A percentile compares a stretch with the other conserved stretches of the same genome.
These are phyloP conservation scores for Geotrichum restrictum DNA, from an alignment of 1,139 yeast species.

Conservation along the genomic window DNA sequence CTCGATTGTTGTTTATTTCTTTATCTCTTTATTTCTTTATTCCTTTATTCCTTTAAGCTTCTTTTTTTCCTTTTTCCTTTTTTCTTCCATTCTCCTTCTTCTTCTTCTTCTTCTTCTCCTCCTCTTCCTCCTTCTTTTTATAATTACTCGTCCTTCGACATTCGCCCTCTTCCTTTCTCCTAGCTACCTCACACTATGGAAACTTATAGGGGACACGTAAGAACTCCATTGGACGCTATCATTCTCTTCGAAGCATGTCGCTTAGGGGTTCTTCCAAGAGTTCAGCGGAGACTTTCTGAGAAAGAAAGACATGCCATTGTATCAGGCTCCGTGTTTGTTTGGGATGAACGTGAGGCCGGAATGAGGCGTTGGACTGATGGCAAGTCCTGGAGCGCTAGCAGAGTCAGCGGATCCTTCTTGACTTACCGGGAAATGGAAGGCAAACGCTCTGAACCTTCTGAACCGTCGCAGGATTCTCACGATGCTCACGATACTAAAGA, in stretches of 20 bases:
- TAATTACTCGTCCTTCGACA: too few species aligned
- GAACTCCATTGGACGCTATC: constrained; percentile 57
- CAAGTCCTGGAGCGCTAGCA: constrained; percentile 62
- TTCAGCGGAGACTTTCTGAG: constrained; percentile 58
- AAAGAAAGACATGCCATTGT: constrained; percentile 51
- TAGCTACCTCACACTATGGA: too few species aligned
- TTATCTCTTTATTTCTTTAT: too few species aligned
- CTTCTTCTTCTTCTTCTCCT: too few species aligned
- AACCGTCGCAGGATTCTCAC: not conserved
- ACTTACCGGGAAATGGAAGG: constrained; percentile 60
- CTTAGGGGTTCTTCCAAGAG: constrained; percentile 51
- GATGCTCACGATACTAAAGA: too few species aligned
- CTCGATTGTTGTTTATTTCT: too few species aligned
- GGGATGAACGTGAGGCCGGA: constrained; percentile 69
- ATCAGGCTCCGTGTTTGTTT: constrained; percentile 61
- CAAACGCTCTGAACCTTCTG: constrained; percentile 24
- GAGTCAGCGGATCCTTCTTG: constrained; percentile 62
- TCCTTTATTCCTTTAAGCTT: too few species aligned
- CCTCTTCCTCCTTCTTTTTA: too few species aligned
- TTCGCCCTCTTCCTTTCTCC: too few species aligned
- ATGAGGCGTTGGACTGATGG: constrained; percentile 81
- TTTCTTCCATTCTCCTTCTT: too few species aligned
- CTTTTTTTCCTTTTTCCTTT: too few species aligned
- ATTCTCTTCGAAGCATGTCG: constrained; percentile 62
- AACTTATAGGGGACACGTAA: constrained; percentile 58